Conservation (phyloP, 1,284 basidiomycete species). For the Boletellus sp. region DNA sequence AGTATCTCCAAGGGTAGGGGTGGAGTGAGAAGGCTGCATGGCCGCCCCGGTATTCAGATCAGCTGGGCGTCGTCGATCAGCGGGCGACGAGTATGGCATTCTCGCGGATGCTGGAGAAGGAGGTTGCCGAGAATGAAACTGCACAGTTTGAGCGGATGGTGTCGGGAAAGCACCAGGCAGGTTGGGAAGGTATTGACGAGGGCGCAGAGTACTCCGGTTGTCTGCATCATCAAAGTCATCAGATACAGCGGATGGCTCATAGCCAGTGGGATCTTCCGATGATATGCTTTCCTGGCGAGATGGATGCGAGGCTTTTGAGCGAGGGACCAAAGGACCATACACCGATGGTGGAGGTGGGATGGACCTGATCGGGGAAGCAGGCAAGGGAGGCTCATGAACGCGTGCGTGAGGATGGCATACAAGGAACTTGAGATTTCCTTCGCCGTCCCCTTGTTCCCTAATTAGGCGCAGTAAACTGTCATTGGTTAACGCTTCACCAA, state of each 20-base stretch:
- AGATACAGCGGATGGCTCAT: conserved; percentile 59
- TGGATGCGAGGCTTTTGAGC: conserved; percentile 47
- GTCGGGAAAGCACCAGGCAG: conserved; percentile 31
- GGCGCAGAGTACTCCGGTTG: conserved; percentile 43
- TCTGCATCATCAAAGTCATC: conserved; percentile 61
- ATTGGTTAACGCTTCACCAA: conserved; percentile 67
- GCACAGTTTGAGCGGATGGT: conserved; percentile 28
- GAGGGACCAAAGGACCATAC: conserved; percentile 42
- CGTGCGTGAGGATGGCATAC: conserved; percentile 61
- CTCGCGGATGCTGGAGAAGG: conserved; percentile 31
- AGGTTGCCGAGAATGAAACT: conserved; percentile 27
- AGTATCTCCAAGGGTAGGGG: conserved; percentile 28
- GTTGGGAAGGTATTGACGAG: conserved; percentile 34
- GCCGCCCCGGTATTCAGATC: conserved; percentile 17
- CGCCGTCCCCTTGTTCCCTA: conserved; percentile 65
- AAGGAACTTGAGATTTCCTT: conserved; percentile 78
- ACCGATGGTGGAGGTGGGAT: conserved; percentile 50
- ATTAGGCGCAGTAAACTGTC: conserved; percentile 73
- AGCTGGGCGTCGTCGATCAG: conserved; percentile 27
- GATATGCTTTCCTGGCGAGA: conserved; percentile 69
- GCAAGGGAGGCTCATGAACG: conserved; percentile 51
- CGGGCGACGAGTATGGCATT: conserved; percentile 23
- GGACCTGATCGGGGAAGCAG: conserved; percentile 43
- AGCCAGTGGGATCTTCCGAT: conserved; percentile 63
- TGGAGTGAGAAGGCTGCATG: conserved; percentile 27